phyloP scores from a whole-genome alignment of 192 early-diverging fungal species.

The Gigaspora rosea region DNA sequence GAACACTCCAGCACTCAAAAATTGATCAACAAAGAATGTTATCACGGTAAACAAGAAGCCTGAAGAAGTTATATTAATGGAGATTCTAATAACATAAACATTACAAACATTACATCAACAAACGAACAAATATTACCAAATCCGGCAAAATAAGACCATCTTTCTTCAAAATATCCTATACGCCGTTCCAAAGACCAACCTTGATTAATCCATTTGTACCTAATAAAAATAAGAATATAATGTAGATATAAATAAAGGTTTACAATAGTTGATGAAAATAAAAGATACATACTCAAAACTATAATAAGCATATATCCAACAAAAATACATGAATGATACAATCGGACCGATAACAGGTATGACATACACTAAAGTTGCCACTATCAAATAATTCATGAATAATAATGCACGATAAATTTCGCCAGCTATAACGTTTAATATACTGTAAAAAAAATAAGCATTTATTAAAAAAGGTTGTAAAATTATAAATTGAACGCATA shows the following conservation, averaged over 20 bases:
- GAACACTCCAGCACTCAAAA: constrained; percentile 50
- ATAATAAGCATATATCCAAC: constrained; percentile 52
- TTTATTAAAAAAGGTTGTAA: neutral
- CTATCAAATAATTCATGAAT: constrained; percentile 48
- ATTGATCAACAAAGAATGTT: constrained; percentile 53
- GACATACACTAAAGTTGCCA: constrained; percentile 37
- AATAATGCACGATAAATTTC: constrained; percentile 52
- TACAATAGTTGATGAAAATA: constrained; percentile 29
- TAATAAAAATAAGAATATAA: constrained; percentile 42
- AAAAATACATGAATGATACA: constrained; percentile 46
- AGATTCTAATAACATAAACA: neutral
- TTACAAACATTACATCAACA: neutral
- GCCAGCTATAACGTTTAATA: constrained; percentile 39
- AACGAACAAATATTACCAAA: constrained; percentile 49
- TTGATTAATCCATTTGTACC: constrained; percentile 54
- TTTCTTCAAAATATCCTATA: constrained; percentile 57
- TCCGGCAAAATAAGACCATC: constrained; percentile 64
- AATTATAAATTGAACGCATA: neutral
- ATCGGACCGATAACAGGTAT: constrained; percentile 47
- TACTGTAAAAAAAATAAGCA: neutral
- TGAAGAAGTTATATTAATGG: neutral
- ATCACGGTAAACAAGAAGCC: constrained; percentile 46
- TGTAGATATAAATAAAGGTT: neutral
- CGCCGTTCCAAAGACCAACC: constrained; percentile 56
- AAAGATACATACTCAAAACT: constrained; percentile 51